Base-by-base conservation (phyloP, 345 rosid species). In the Lepidium africanum region DNA sequence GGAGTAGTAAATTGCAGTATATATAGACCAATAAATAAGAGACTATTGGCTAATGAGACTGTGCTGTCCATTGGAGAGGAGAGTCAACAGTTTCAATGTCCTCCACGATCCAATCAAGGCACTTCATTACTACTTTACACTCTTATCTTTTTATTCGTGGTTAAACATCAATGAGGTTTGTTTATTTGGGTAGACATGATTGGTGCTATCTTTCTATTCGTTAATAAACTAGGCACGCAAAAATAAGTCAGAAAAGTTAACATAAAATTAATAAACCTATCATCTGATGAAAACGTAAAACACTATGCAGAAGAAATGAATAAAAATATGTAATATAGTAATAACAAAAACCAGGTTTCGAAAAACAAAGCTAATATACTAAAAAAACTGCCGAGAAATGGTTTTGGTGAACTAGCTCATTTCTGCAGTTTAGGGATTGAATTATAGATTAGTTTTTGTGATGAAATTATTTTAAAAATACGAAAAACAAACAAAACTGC, bases 21-120 rank as follows among this genome's bases (percentile, higher is more conserved):
- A n/a, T n/a, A n/a, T n/a, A 27, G 70, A 45, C 67, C 75, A 57
- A 41, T 72, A 27, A 42, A 19, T 7, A n/a, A 52, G 46, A 43
- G 25, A 25, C 50, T 55, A 36, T 58, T 58, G 51, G 51, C 36
- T 48, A 15, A 47, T 45, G 70, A 25, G 25, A 37, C 13, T 55
- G 65, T 38, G 49, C 9, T 57, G 48, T 65, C 73, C 50, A 52
- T 59, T 58, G 47, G 60, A 49, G 32, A 73, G 54, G 71, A 57
- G 66, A 65, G 56, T 50, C 55, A 42, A 56, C 14, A 38, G 63
- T 73, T 32, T 66, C 56, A 25, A 42, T 51, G 77, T 67, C 32
- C 39, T 52, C 27, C 68, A 73, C 36, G 17, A 52, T 35, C 77
- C 68, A 59, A 67, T 65, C 54, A 65, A 43, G 10, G 48, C 23